phyloP scores from a whole-genome alignment of 495 filamentous ascomycete genomes.

The Rostrohypoxylon terebratum region DNA sequence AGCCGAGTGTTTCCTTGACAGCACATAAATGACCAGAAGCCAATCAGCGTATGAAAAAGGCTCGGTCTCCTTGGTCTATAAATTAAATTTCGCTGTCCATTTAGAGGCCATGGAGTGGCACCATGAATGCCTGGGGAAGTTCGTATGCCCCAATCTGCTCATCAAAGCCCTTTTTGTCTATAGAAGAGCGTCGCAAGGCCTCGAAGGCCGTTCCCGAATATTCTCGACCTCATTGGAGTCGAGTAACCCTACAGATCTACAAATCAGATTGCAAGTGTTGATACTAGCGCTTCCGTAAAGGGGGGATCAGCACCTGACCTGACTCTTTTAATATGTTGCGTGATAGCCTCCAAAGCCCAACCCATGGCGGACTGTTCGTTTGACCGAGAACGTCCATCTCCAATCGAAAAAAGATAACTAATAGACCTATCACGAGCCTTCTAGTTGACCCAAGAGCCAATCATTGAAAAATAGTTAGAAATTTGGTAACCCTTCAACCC shows the following conservation, averaged over 20 bases:
- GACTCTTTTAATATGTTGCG: slow-evolving; percentile 40
- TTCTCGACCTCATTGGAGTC: slow-evolving; percentile 36
- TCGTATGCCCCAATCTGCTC: slow-evolving; percentile 38
- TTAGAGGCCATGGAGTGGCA: slow-evolving; percentile 34
- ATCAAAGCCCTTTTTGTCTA: slow-evolving; percentile 34
- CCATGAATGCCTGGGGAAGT: slow-evolving; percentile 29
- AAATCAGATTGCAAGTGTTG: slow-evolving; percentile 23
- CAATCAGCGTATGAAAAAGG: slow-evolving; percentile 33
- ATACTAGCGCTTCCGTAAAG: slow-evolving; percentile 18
- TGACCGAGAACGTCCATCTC: slow-evolving; percentile 31
- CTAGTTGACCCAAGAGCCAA: slow-evolving; percentile 17
- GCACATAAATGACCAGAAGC: slow-evolving; percentile 20
- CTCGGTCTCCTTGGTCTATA: slow-evolving; percentile 43
- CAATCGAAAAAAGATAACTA: slow-evolving; percentile 35
- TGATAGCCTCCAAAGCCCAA: slow-evolving; percentile 23
- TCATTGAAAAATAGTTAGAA: slow-evolving; percentile 6
- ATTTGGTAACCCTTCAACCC: slow-evolving; percentile 18
- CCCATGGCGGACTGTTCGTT: slow-evolving; percentile 26
- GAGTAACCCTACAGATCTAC: slow-evolving; percentile 34
- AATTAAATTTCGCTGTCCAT: slow-evolving; percentile 46
- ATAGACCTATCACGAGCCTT: slow-evolving; percentile 33
- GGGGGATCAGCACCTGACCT: slow-evolving; percentile 37
- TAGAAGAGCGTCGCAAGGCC: slow-evolving; percentile 24
- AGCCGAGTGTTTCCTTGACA: slow-evolving; percentile 37
- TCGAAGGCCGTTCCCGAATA: slow-evolving; percentile 29